These are phyloP conservation scores for Sodiomyces alkalinus DNA, from an alignment of 2,329 filamentous ascomycete species.

Conservation along the genomic window DNA sequence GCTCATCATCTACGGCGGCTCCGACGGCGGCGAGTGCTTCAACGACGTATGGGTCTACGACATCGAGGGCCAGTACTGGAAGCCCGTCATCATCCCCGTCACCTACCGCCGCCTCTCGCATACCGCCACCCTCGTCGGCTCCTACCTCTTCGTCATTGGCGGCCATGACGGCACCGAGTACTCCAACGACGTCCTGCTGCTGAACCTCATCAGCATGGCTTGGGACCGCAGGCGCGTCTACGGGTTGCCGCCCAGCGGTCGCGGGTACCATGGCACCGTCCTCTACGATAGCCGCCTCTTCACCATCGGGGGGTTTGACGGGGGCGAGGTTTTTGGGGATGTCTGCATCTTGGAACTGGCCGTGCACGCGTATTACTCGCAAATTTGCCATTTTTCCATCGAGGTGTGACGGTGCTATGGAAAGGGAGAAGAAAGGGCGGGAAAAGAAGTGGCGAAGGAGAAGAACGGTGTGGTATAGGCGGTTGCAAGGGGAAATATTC, in stretches of 20 bases:
- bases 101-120: constrained; percentile 52
- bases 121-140: constrained; percentile 54
- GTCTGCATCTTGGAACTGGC: constrained; percentile 53
- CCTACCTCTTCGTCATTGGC: constrained; percentile 54
- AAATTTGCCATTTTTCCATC: constrained; percentile 59
- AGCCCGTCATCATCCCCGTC: constrained; percentile 39
- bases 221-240: constrained; percentile 55
- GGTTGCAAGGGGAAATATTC: no score
- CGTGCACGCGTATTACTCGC: constrained; percentile 57
- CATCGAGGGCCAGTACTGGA: constrained; percentile 46
- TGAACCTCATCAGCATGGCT: constrained; percentile 60
- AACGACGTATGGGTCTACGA: constrained; percentile 62
- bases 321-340: constrained; percentile 51
- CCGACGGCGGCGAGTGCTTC: constrained; percentile 57
- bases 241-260: constrained; percentile 43
- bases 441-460: no score
- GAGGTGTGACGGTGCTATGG: no score
- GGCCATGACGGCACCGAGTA: constrained; percentile 58
- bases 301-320: constrained; percentile 53
- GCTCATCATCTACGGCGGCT: constrained; percentile 56
- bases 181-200: constrained; percentile 50
- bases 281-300: constrained; percentile 50
- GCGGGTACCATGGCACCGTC: constrained; percentile 53
- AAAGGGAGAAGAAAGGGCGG: no score
- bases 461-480: no score